Percentiles rank a stretch among this genome's conserved stretches.
Conservation (phyloP, 2,329 filamentous ascomycete genomes). For the Aspergillus phoenicis region DNA sequence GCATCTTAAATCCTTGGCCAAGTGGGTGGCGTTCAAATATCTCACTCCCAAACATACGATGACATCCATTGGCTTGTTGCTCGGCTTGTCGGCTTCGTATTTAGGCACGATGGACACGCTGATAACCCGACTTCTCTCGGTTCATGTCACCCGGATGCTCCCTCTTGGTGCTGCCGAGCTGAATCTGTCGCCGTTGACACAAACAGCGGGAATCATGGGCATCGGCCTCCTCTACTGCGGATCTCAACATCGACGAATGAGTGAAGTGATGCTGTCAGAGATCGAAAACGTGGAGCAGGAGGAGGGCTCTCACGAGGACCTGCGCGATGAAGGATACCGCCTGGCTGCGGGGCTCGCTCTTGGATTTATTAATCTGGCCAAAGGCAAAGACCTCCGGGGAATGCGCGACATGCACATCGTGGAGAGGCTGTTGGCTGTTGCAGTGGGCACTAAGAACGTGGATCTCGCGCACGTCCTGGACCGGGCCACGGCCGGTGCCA, state of each 20-base stretch:
- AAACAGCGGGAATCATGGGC: constrained; percentile 96
- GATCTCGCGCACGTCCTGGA: constrained; percentile 91
- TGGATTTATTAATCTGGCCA: constrained; percentile 91
- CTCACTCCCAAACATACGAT: constrained; percentile 99
- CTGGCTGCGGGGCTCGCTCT: constrained; percentile 91
- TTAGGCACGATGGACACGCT: constrained; percentile 96
- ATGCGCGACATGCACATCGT: constrained; percentile 92
- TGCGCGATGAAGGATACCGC: constrained; percentile 94
- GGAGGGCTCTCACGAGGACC: constrained; percentile 72
- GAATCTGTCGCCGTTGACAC: constrained; percentile 87
- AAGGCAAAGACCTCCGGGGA: constrained; percentile 82
- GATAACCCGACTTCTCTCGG: constrained; percentile 88
- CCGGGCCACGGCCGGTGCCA: constrained; percentile 88
- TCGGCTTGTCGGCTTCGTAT: constrained; percentile 90
- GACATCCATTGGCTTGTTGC: constrained; percentile 93
- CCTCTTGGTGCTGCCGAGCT: constrained; percentile 90
- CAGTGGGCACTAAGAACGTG: constrained; percentile 86
- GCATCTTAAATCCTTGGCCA: constrained; percentile 89
- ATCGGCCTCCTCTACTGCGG: constrained; percentile 93
- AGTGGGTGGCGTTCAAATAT: constrained; percentile 99
- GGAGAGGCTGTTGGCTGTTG: constrained; percentile 81
- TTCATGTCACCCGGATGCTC: constrained; percentile 93
- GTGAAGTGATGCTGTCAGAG: constrained; percentile 97
- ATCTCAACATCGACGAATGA: constrained; percentile 97
- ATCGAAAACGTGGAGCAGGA: constrained; percentile 86